These are phyloP conservation scores for Barbarea vulgaris DNA, from an alignment of 345 rosid genomes.

Conservation along the genomic window DNA sequence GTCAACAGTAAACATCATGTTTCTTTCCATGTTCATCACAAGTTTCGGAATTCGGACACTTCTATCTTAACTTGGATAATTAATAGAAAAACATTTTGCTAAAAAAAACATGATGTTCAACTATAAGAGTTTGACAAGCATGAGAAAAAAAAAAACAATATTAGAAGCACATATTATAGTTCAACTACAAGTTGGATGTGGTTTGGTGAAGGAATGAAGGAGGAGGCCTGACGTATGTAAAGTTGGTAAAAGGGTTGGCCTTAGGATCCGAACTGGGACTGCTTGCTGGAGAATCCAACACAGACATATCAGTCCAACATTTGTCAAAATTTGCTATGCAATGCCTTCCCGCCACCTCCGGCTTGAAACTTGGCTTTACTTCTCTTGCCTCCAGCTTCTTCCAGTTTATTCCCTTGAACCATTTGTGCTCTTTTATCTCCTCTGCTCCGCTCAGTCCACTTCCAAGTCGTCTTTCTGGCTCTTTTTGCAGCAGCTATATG, in stretches of 20 bases:
- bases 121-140: not conserved
- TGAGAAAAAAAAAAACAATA: not conserved
- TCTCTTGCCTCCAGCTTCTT: constrained; percentile 76
- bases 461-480: constrained; percentile 72
- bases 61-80: not conserved
- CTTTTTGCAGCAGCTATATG: constrained; percentile 86
- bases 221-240: constrained; percentile 70
- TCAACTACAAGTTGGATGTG: constrained; percentile 33
- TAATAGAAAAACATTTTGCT: not conserved
- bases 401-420: constrained; percentile 92
- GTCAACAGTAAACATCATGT: not conserved
- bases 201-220: constrained; percentile 53
- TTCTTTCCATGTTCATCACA: not conserved
- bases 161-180: not conserved
- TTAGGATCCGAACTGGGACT: constrained; percentile 64
- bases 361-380: constrained; percentile 77
- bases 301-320: constrained; percentile 87
- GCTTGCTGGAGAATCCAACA: constrained; percentile 75
- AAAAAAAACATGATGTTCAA: not conserved
- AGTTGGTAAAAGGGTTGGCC: constrained; percentile 68
- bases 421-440: constrained; percentile 80
- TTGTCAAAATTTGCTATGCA: constrained; percentile 91
- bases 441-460: constrained; percentile 66
- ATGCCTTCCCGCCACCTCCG: constrained; percentile 74
- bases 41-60: not conserved